Evolutionary conservation across 106 monocot species (phyloP).

Genomic region (Chionographis japonica): DNA sequence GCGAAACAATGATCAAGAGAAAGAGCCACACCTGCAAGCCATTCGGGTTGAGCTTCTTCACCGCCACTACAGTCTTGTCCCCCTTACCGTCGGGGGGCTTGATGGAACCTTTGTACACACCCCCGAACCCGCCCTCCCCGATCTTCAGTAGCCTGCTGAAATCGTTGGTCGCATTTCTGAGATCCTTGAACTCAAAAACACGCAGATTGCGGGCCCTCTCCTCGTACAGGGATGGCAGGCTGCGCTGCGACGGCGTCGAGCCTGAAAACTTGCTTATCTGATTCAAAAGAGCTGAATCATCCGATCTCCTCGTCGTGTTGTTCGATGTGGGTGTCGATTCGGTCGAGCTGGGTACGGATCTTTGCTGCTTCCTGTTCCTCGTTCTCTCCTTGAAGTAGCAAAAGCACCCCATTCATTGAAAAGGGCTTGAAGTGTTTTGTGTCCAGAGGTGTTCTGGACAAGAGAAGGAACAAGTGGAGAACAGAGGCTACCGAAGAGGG

Average conservation of each 20-base stretch:
- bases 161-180: conserved; percentile 20
- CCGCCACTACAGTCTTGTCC: conserved; percentile 8
- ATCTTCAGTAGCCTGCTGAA: conserved; percentile 24
- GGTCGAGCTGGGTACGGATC: background rate
- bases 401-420: conserved; percentile 15
- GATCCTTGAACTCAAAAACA: conserved; percentile 17
- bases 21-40: conserved; percentile 16
- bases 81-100: conserved; percentile 11
- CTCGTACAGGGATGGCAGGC: conserved; percentile 14
- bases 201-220: conserved; percentile 16
- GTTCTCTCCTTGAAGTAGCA: conserved; percentile 9
- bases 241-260: conserved; percentile 5
- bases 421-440: background rate
- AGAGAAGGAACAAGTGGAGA: background rate
- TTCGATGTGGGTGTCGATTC: background rate
- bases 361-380: background rate
- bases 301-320: background rate
- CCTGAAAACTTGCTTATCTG: conserved; percentile 20
- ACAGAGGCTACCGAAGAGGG: background rate
- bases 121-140: conserved; percentile 27
- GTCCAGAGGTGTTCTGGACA: background rate
- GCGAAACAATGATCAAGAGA: background rate
- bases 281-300: background rate
- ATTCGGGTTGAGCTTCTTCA: conserved; percentile 22
- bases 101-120: conserved; percentile 23